Evolutionary conservation across 495 filamentous ascomycete genomes (phyloP), one percentile per base, ranked within the genome.

Genomic region (Penicillium mononematosum): DNA sequence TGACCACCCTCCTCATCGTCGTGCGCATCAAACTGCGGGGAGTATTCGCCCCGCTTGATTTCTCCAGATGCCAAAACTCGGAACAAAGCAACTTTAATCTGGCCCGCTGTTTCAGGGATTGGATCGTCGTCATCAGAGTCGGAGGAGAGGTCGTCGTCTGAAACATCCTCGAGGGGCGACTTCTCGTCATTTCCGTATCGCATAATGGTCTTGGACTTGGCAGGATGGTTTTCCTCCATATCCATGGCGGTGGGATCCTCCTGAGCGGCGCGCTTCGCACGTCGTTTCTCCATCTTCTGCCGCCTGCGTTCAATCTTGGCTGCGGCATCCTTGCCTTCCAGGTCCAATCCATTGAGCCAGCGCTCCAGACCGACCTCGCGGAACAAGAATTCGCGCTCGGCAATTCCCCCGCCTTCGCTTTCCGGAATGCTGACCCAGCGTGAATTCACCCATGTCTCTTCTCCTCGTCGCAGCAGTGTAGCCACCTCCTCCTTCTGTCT

Each of bases 381-480:
- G 74, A 99, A 99, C 52, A 98, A 76, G 63, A 99, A 99, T 66
- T 99, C 94, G 56, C 93, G 84, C 77, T 99, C 94, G 45, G 94
- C 94, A 29, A 99, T 85, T 14, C 92, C 92, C 24, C 92, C 92
- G 22, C 92, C 92, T 73, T 98, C 93, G 2, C 88, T 88, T 11
- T 89, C 85, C 2, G 92, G 91, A 4, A 98, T 84, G 65, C 93
- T 91, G 57, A 99, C 94, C 94, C 94, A 99, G 67, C 94, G 79
- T 10, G 92, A 96, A 62, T 96, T 97, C 24, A 99, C 96, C 94
- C 94, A 99, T 0, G 94, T 99, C 72, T 99, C 94, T 60, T 97
- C 94, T 42, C 95, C 95, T 19, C 92, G 85, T 53, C 94, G 82
- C 34, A 99, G 78, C 42, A 99, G 75, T 32, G 94, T 99, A 53